Evolutionary conservation across 2,329 filamentous ascomycete genomes (phyloP).

Genomic region (Ophiostoma montium): DNA sequence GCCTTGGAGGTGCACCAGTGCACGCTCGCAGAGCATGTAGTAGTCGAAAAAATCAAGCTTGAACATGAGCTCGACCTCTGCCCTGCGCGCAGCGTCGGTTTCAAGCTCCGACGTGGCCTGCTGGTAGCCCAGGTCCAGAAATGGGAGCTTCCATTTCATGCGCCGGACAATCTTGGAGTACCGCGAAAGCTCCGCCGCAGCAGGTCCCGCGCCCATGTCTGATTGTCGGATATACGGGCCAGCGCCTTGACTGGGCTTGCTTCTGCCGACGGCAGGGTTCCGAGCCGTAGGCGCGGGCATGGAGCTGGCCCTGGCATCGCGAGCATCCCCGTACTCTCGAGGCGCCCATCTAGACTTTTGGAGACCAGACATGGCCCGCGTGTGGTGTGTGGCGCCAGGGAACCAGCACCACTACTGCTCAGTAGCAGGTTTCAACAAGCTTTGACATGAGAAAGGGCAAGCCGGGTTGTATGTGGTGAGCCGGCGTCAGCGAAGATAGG

Average conservation of each 20-base stretch:
- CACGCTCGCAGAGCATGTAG: constrained; percentile 58
- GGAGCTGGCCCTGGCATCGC: constrained; percentile 7
- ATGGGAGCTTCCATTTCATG: constrained; percentile 49
- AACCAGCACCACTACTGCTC: too few relatives aligned
- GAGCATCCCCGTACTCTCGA: background rate
- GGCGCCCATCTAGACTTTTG: constrained; percentile 10
- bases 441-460: too few relatives aligned
- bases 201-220: background rate
- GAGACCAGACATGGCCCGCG: constrained; percentile 3
- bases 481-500: too few relatives aligned
- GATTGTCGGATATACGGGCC: background rate
- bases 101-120: constrained; percentile 22
- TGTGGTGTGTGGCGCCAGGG: background rate
- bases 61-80: constrained; percentile 52
- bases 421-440: too few relatives aligned
- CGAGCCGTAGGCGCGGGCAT: constrained; percentile 1
- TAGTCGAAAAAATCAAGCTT: constrained; percentile 69
- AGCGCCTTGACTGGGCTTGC: background rate
- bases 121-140: constrained; percentile 42
- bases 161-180: constrained; percentile 47
- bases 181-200: constrained; percentile 32
- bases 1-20: constrained; percentile 50
- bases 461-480: too few relatives aligned
- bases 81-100: constrained; percentile 17
- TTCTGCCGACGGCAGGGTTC: background rate